Conservation (phyloP, 2,329 filamentous ascomycete species). For the Myriosclerotinia scirpicola region DNA sequence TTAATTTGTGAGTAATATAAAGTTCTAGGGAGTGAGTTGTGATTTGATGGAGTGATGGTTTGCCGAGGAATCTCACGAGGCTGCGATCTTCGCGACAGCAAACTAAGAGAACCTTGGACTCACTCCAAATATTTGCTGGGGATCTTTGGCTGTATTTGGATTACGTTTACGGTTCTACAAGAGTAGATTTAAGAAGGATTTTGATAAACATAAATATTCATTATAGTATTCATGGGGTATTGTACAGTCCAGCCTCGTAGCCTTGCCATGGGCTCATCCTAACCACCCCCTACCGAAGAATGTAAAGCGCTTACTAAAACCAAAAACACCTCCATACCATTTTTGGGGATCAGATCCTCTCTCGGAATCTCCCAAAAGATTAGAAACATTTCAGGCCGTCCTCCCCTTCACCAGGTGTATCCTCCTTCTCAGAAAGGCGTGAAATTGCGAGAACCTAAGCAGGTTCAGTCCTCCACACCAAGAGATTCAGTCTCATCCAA, state of each 20-base stretch:
- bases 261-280: conserved; percentile 20
- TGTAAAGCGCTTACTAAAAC: background rate
- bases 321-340: background rate
- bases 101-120: background rate
- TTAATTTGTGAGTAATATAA: background rate
- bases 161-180: background rate
- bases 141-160: background rate
- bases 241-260: conserved; percentile 27
- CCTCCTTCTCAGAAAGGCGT: no score
- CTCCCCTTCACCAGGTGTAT: background rate
- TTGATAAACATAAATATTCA: background rate
- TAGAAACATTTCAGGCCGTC: background rate
- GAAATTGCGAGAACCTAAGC: background rate
- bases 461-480: conserved; percentile 35
- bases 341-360: background rate
- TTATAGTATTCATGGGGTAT: background rate
- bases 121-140: background rate
- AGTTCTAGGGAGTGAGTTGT: background rate
- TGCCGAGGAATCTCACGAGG: conserved; percentile 10
- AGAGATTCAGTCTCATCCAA: conserved; percentile 61
- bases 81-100: background rate
- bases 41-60: background rate
- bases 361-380: background rate
- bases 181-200: background rate
- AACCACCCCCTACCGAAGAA: background rate